Evolutionary conservation across 768 basidiomycete species (phyloP).

Genomic region (Russula olivacea): DNA sequence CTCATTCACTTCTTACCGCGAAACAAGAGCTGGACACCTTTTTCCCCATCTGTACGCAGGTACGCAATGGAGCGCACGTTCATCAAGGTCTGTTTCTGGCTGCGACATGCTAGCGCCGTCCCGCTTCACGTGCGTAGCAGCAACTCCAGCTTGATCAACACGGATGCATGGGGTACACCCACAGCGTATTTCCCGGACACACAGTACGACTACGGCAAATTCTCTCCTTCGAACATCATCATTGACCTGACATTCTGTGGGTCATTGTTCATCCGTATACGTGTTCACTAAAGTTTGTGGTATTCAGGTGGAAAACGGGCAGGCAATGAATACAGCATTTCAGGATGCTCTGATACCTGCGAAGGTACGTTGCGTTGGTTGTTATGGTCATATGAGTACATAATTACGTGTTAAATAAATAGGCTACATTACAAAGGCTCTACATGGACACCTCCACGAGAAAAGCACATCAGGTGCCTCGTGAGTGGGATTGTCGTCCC

Average conservation of each 20-base stretch:
- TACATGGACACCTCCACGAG: no score
- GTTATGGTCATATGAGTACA: no score
- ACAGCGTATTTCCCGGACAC: constrained; percentile 55
- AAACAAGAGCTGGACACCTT: no score
- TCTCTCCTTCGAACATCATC: constrained; percentile 55
- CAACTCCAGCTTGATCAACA: constrained; percentile 41
- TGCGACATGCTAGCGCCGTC: constrained; percentile 40
- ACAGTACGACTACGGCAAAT: constrained; percentile 47
- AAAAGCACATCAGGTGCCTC: no score
- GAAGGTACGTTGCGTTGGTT: constrained; percentile 34
- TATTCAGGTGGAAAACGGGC: constrained; percentile 46
- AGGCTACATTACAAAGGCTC: no score
- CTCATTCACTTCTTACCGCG: neutral
- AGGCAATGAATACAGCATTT: constrained; percentile 41
- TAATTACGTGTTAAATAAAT: no score
- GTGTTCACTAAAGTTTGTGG: neutral
- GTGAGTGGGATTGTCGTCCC: no score
- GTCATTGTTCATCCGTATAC: constrained; percentile 23
- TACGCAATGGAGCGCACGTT: constrained; percentile 61
- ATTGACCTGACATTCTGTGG: constrained; percentile 66
- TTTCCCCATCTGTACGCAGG: constrained; percentile 32
- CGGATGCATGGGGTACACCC: constrained; percentile 54
- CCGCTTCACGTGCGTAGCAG: constrained; percentile 39
- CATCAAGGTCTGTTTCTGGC: constrained; percentile 73
- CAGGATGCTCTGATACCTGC: constrained; percentile 51